phyloP scores from a whole-genome alignment of 2,329 filamentous ascomycete genomes.

The Curvularia hawaiiensis region DNA sequence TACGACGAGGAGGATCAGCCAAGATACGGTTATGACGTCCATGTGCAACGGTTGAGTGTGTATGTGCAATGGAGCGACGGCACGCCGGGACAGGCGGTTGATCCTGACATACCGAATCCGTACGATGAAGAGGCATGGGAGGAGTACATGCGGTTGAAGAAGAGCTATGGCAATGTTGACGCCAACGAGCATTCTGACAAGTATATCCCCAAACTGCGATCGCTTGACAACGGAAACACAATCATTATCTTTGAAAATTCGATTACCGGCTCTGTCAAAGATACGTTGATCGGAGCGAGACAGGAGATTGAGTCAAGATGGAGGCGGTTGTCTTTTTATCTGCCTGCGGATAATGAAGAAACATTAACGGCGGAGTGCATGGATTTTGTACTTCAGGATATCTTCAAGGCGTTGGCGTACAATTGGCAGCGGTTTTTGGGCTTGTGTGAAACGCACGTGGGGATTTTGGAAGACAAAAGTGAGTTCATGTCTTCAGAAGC shows the following conservation, averaged over 20 bases:
- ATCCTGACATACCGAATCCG: conserved; percentile 53
- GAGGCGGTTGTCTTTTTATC: conserved; percentile 58
- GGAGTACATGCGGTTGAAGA: conserved; percentile 41
- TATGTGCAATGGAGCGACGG: conserved; percentile 57
- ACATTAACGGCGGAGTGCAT: conserved; percentile 55
- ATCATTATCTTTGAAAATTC: conserved; percentile 61
- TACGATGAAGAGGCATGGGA: conserved; percentile 49
- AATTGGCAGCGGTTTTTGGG: conserved; percentile 55
- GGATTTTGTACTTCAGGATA: conserved; percentile 56
- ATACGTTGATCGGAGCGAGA: conserved; percentile 57
- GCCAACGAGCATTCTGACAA: conserved; percentile 37
- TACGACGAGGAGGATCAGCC: conserved; percentile 53
- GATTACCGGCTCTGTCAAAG: conserved; percentile 52
- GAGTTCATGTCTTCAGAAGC: background rate
- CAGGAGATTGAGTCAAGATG: conserved; percentile 59
- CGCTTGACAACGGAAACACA: conserved; percentile 55
- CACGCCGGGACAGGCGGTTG: conserved; percentile 44
- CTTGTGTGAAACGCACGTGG: conserved; percentile 55
- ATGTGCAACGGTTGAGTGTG: conserved; percentile 56
- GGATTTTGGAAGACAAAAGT: conserved; percentile 49
- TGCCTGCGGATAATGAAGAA: conserved; percentile 52
- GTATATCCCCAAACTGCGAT: conserved; percentile 50
- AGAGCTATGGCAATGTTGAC: conserved; percentile 35
- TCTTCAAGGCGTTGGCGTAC: conserved; percentile 55
- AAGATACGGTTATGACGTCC: conserved; percentile 55